phyloP scores from a whole-genome alignment of 331 rosid genomes.

The Malus hybrid region DNA sequence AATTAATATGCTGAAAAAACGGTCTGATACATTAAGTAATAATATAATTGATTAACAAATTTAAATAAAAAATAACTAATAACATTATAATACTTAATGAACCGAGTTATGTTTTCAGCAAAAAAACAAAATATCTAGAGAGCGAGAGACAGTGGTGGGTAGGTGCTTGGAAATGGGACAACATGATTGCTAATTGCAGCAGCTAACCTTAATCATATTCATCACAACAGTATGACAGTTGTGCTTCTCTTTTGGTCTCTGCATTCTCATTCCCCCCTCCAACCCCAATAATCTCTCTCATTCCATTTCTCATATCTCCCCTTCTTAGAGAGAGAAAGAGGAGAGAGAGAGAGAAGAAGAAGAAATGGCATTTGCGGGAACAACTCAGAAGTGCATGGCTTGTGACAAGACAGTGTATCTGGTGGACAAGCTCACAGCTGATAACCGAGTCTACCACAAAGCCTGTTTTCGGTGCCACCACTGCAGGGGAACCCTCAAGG shows the following conservation, averaged over 20 bases:
- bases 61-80: no score
- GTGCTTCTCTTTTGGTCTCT: slow-evolving; percentile 44
- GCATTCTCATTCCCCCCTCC: slow-evolving; percentile 33
- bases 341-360: slow-evolving; percentile 6
- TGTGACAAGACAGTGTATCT: slow-evolving; percentile 95
- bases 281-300: slow-evolving; percentile 11
- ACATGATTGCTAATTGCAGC: slow-evolving; percentile 49
- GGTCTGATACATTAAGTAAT: accelerated
- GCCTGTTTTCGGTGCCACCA: slow-evolving; percentile 99
- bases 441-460: slow-evolving; percentile 83
- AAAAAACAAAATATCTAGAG: slow-evolving; percentile 3
- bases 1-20: no score
- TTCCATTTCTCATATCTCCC: slow-evolving; percentile 29
- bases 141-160: slow-evolving; percentile 31
- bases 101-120: no score
- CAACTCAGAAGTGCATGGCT: slow-evolving; percentile 99
- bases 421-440: slow-evolving; percentile 91
- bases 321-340: slow-evolving; percentile 14
- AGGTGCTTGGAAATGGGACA: slow-evolving; percentile 51
- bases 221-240: slow-evolving; percentile 1
- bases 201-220: slow-evolving; percentile 38
- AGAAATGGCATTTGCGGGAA: slow-evolving; percentile 95
- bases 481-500: slow-evolving; percentile 99
- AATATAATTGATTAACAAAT: no score
- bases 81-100: no score